A percentile compares a stretch with the other conserved stretches of the same genome.
Evolutionary conservation across 208 protist genomes (phyloP).

Genomic region (Wallacemonas sp.): DNA sequence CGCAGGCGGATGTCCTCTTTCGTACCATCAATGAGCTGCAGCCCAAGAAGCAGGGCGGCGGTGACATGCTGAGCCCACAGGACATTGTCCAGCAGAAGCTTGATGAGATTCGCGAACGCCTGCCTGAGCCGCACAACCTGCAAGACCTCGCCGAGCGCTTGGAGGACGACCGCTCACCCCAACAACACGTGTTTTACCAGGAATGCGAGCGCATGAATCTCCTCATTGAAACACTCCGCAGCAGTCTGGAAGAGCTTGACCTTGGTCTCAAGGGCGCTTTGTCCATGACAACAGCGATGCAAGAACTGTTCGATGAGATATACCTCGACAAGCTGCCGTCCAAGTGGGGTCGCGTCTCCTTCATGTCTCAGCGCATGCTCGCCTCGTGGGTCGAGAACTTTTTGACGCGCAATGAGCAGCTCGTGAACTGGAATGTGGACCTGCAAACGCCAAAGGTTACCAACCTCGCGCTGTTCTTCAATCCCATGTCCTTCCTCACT

Average conservation of each 20-base stretch:
- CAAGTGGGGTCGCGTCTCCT: constrained; percentile 95
- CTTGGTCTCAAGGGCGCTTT: constrained; percentile 95
- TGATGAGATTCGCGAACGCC: constrained; percentile 89
- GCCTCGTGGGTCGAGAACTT: constrained; percentile 97
- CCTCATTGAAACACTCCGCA: constrained; percentile 90
- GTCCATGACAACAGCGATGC: constrained; percentile 93
- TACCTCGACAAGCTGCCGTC: constrained; percentile 94
- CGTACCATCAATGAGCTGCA: constrained; percentile 96
- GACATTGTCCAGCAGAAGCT: constrained; percentile 93
- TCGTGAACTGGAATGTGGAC: constrained; percentile 93
- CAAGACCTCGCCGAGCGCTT: constrained; percentile 92
- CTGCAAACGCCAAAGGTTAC: constrained; percentile 94
- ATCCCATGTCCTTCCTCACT: constrained; percentile 99
- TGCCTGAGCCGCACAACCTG: constrained; percentile 92
- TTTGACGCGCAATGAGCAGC: constrained; percentile 92
- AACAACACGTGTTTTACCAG: constrained; percentile 97
- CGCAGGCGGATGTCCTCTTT: constrained; percentile 96
- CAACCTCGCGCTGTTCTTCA: constrained; percentile 97
- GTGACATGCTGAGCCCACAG: constrained; percentile 84
- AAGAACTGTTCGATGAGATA: constrained; percentile 92
- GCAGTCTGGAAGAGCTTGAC: constrained; percentile 96
- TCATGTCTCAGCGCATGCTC: constrained; percentile 95
- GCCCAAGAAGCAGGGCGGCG: constrained; percentile 91
- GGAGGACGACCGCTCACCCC: constrained; percentile 97
- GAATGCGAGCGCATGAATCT: constrained; percentile 99